These are phyloP conservation scores for Rhizoclosmatium hyalinum DNA, from an alignment of 371 early-diverging fungal species.

Conservation along the genomic window DNA sequence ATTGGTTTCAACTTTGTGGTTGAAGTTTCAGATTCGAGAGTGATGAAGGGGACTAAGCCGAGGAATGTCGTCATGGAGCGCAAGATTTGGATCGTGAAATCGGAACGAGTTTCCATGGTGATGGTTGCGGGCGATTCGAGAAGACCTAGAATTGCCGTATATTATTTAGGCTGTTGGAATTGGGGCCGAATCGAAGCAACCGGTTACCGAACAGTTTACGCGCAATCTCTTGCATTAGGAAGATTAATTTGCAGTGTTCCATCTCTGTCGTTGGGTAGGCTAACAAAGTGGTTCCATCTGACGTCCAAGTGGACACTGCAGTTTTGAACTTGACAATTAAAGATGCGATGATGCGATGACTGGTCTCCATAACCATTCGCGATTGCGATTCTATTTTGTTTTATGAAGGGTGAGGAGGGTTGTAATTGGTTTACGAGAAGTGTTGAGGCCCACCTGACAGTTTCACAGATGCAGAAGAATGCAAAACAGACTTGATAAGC, in stretches of 20 bases:
- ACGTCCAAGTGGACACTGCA: not conserved
- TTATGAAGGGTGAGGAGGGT: not conserved
- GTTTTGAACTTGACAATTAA: not conserved
- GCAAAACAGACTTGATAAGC: slow-evolving; percentile 1
- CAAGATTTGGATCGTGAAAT: not conserved
- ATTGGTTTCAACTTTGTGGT: not conserved
- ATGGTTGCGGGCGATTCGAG: not conserved
- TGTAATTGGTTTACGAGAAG: not conserved
- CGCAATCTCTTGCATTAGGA: not conserved
- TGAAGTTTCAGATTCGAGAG: not conserved
- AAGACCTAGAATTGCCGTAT: not conserved
- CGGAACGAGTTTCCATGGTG: not conserved
- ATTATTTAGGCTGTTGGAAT: not conserved
- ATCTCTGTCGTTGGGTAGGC: not conserved
- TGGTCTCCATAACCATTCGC: slow-evolving; percentile 1
- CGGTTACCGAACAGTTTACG: not conserved
- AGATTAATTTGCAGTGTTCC: not conserved
- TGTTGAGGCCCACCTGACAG: not conserved
- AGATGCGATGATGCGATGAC: not conserved
- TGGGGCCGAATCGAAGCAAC: not conserved
- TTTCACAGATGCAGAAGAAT: not conserved
- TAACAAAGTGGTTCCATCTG: not conserved
- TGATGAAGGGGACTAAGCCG: not conserved
- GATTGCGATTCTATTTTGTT: slow-evolving; percentile 1
- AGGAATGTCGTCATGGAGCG: not conserved